Percentiles rank a stretch among this genome's conserved stretches.
Conservation (phyloP, 192 early-diverging fungal species). For the Backusella sp. region DNA sequence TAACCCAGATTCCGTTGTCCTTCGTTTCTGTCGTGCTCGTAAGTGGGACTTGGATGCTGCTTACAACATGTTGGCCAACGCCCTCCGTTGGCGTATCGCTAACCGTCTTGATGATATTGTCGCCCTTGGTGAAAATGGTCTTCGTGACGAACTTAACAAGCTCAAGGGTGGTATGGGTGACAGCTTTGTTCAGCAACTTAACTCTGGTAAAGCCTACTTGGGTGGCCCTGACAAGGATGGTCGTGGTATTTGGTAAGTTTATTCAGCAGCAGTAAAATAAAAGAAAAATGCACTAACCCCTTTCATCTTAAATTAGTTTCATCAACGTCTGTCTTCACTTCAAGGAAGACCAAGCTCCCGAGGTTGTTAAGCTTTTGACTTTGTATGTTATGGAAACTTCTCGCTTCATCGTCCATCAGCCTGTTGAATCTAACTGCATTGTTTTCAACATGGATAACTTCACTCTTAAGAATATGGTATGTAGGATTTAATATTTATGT, state of each 20-base stretch:
- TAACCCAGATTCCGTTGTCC: slow-evolving; percentile 69
- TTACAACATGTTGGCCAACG: slow-evolving; percentile 63
- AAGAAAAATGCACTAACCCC: background rate
- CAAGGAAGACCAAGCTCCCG: slow-evolving; percentile 58
- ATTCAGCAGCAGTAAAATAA: background rate
- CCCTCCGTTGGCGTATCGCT: slow-evolving; percentile 74
- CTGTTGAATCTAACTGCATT: slow-evolving; percentile 69
- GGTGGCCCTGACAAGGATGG: slow-evolving; percentile 49
- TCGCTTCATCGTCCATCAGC: slow-evolving; percentile 61
- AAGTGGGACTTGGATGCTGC: slow-evolving; percentile 86
- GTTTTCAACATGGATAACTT: slow-evolving; percentile 82
- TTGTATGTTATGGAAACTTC: slow-evolving; percentile 75
- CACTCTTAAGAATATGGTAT: slow-evolving; percentile 64
- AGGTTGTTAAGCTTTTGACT: slow-evolving; percentile 64
- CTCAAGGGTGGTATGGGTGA: slow-evolving; percentile 36
- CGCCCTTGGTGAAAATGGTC: slow-evolving; percentile 39
- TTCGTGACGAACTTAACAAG: slow-evolving; percentile 34
- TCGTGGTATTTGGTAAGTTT: slow-evolving; percentile 53
- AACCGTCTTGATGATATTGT: slow-evolving; percentile 47
- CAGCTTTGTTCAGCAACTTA: slow-evolving; percentile 39
- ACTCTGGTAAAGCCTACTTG: slow-evolving; percentile 46
- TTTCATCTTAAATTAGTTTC: slow-evolving; percentile 32
- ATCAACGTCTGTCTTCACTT: slow-evolving; percentile 52
- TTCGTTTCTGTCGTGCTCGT: slow-evolving; percentile 83
- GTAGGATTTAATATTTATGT: background rate